phyloP scores from a whole-genome alignment of 139 green algal genomes.

The Tetradesmus obliquus region DNA sequence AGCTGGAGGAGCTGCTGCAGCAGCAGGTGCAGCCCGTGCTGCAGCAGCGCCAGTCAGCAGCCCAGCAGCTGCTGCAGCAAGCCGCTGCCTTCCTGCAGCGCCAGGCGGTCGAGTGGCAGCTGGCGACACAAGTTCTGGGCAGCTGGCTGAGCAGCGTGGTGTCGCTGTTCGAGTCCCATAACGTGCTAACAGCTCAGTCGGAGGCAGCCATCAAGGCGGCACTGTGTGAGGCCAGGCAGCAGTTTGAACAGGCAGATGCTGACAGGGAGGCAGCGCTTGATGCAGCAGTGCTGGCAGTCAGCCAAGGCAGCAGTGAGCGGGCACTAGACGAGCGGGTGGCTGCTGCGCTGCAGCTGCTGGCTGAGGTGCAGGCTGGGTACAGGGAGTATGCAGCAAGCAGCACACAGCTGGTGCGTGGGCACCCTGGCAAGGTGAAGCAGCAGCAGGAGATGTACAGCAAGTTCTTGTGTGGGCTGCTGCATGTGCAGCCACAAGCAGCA shows the following conservation, averaged over 20 bases:
- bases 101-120: slow-evolving; percentile 59
- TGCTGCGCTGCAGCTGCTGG: slow-evolving; percentile 51
- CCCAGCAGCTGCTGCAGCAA: slow-evolving; percentile 47
- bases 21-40: slow-evolving; percentile 47
- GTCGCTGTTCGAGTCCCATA: slow-evolving; percentile 56
- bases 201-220: slow-evolving; percentile 29
- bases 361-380: slow-evolving; percentile 55
- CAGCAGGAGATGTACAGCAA: not conserved
- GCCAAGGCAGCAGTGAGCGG: slow-evolving; percentile 63
- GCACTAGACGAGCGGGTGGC: slow-evolving; percentile 56
- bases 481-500: slow-evolving; percentile 21
- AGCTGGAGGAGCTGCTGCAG: slow-evolving; percentile 52
- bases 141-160: slow-evolving; percentile 50
- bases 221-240: slow-evolving; percentile 37
- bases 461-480: slow-evolving; percentile 32
- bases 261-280: slow-evolving; percentile 60
- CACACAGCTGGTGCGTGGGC: not conserved
- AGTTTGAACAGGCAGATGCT: slow-evolving; percentile 58
- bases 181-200: not conserved
- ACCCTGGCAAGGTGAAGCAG: not conserved
- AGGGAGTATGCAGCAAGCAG: slow-evolving; percentile 11
- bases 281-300: slow-evolving; percentile 58
- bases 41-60: slow-evolving; percentile 45
- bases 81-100: slow-evolving; percentile 48
- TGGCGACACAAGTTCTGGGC: slow-evolving; percentile 32